These are phyloP conservation scores for Crucibulum laeve DNA, from an alignment of 768 basidiomycete genomes.

Conservation along the genomic window DNA sequence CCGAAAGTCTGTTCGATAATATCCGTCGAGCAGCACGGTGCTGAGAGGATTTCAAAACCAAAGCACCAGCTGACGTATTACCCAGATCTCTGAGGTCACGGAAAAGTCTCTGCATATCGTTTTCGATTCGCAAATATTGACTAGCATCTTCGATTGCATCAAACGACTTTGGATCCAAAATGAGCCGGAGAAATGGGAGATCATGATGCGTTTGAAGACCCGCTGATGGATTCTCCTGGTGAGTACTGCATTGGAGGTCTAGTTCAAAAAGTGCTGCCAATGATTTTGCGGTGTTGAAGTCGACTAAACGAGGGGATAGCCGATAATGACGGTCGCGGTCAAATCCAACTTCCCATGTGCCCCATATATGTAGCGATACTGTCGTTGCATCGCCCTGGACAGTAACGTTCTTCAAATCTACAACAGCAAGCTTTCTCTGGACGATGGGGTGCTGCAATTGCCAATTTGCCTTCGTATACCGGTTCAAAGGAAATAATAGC, in stretches of 20 bases:
- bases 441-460: slow-evolving; percentile 31
- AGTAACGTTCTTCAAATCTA: slow-evolving; percentile 36
- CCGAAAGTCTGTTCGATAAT: slow-evolving; percentile 37
- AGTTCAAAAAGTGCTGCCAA: slow-evolving; percentile 41
- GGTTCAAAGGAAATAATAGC: slow-evolving; percentile 38
- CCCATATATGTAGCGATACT: slow-evolving; percentile 36
- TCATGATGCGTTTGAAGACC: slow-evolving; percentile 12
- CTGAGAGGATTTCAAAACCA: slow-evolving; percentile 44
- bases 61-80: slow-evolving; percentile 26
- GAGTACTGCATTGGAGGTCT: slow-evolving; percentile 31
- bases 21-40: slow-evolving; percentile 39
- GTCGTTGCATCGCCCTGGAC: slow-evolving; percentile 25
- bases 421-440: slow-evolving; percentile 31
- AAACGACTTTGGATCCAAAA: slow-evolving; percentile 36
- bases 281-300: slow-evolving; percentile 47
- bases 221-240: slow-evolving; percentile 4
- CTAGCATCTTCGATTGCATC: slow-evolving; percentile 21
- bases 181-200: slow-evolving; percentile 40
- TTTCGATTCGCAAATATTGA: slow-evolving; percentile 28
- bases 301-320: slow-evolving; percentile 45
- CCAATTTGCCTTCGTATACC: slow-evolving; percentile 33
- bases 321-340: slow-evolving; percentile 33
- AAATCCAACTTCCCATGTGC: slow-evolving; percentile 20
- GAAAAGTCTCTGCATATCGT: slow-evolving; percentile 34
- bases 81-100: slow-evolving; percentile 30